Base-by-base conservation (phyloP, 2,329 filamentous ascomycete species). In the Lecanicillium sp. region DNA sequence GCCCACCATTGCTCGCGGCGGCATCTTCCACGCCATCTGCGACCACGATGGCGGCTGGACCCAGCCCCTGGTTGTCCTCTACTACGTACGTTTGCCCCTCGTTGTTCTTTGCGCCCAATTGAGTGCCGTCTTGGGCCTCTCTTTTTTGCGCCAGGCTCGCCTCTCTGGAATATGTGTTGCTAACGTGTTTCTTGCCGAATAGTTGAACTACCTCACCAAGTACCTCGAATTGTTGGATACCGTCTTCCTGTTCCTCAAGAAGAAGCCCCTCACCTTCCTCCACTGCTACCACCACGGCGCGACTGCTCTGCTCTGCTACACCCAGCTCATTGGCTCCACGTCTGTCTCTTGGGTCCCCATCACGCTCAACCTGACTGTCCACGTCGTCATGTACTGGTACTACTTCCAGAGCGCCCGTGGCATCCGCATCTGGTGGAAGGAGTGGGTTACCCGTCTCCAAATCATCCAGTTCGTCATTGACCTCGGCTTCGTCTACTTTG, bases 381-480 rank as follows among this genome's bases (percentile, higher is more conserved):
- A 97, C 69, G 90, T 97, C 43, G 85, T 96, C 60, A 97, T 97
- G 90, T 97, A 97, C 82, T 96, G 89, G 89, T 97, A 97, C 81
- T 97, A 97, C 79, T 97, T 97, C 82, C 90, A 97, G 76, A 90
- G 87, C 58, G 89, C 90, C 40, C 88, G 90, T 53, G 92, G 92
- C 52, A 79, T 97, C 64, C 83, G 82, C 57, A 92, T 96, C 68
- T 96, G 89, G 89, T 97, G 90, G 90, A 97, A 97, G 84, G 87
- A 96, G 70, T 97, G 90, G 84, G 94, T 97, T 61, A 97, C 90
- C 53, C 86, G 89, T 59, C 84, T 96, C 58, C 90, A 97, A 69
- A 97, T 97, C 65, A 79, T 86, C 55, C 90, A 97, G 64, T 97
- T 97, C 69, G 77, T 97, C 61, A 90, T 97, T 63, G 90, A 96